Percentiles rank a stretch among this genome's conserved stretches.
Conservation (phyloP, 202 grass and related monocot genomes). For the Carex sylvatica region DNA sequence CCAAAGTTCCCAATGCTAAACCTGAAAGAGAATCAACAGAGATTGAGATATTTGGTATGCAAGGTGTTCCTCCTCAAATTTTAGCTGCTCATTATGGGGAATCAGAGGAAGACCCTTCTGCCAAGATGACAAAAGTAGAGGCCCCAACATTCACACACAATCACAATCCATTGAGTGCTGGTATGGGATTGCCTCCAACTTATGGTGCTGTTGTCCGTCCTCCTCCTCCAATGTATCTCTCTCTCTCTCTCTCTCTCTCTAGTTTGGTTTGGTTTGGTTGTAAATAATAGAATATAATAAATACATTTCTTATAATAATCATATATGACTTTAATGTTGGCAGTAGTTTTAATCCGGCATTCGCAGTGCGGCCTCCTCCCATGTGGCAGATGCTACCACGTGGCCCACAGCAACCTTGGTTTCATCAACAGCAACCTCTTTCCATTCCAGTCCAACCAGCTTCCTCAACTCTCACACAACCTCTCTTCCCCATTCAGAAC, state of each 20-base stretch:
- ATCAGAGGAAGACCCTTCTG: conserved; percentile 71
- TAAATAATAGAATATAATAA: too few species aligned
- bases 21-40: conserved; percentile 88
- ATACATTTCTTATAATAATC: too few species aligned
- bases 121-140: conserved; percentile 78
- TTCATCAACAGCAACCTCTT: conserved; percentile 42
- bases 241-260: conserved; percentile 14
- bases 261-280: not conserved
- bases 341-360: conserved; percentile 91
- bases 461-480: conserved; percentile 37
- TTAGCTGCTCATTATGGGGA: conserved; percentile 93
- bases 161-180: conserved; percentile 48
- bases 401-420: conserved; percentile 57
- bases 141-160: conserved; percentile 19
- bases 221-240: conserved; percentile 68
- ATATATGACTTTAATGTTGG: not conserved
- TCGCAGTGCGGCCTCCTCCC: conserved; percentile 53
- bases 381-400: conserved; percentile 49
- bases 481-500: conserved; percentile 92
- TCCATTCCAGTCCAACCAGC: conserved; percentile 48
- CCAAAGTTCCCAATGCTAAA: conserved; percentile 82
- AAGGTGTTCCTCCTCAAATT: conserved; percentile 83
- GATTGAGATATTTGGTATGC: conserved; percentile 98
- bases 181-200: conserved; percentile 48
- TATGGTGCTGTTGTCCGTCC: conserved; percentile 42